These are phyloP conservation scores for Cyclocybe cylindracea DNA, from an alignment of 768 basidiomycete genomes.

Conservation along the genomic window DNA sequence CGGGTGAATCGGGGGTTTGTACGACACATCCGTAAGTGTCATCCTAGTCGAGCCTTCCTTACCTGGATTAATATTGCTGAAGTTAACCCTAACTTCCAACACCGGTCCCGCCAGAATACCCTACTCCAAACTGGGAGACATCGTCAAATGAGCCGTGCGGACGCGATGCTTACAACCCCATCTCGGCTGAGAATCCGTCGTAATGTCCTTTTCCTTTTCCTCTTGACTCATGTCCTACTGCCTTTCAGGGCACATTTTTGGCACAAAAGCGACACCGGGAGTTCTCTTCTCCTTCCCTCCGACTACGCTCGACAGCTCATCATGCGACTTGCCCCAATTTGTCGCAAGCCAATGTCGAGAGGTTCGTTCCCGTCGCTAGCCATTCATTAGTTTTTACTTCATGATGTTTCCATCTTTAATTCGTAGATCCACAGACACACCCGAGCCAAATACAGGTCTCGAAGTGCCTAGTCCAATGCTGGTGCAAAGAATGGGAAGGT, in stretches of 20 bases:
- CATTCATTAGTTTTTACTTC: neutral
- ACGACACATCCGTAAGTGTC: conserved; percentile 44
- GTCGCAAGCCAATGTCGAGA: conserved; percentile 62
- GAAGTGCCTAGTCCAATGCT: too few species aligned
- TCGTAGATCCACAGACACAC: conserved; percentile 9
- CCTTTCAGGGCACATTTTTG: conserved; percentile 31
- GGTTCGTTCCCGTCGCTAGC: conserved; percentile 30
- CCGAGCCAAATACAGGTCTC: neutral
- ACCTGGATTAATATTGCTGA: neutral
- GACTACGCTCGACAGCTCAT: conserved; percentile 42
- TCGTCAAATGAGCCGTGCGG: conserved; percentile 27
- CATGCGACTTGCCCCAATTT: conserved; percentile 60
- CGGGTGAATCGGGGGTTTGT: conserved; percentile 52
- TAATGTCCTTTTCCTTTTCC: neutral
- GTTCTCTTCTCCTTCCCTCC: conserved; percentile 38
- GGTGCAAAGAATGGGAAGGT: neutral
- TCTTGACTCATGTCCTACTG: neutral
- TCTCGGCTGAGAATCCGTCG: conserved; percentile 8
- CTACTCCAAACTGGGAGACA: conserved; percentile 16
- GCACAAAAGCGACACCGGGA: conserved; percentile 39
- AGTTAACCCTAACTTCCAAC: conserved; percentile 31
- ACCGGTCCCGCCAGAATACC: conserved; percentile 20
- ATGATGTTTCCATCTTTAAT: neutral
- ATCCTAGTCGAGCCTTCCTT: neutral
- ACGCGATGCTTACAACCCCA: conserved; percentile 29